phyloP scores from a whole-genome alignment of 1,139 yeast genomes.

The Eremothecium cymbalariae region DNA sequence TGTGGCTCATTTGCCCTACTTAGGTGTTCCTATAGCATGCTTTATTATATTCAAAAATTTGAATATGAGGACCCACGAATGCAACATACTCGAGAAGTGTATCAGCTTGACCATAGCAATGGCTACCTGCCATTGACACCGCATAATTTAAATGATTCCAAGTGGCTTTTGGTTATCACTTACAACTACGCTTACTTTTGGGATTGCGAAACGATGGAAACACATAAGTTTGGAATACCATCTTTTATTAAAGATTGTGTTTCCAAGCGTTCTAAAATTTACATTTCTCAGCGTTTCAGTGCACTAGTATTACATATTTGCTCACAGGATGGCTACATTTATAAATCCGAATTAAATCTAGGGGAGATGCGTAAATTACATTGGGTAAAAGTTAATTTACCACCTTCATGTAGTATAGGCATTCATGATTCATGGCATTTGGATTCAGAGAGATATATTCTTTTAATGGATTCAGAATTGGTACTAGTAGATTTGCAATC shows the following conservation, averaged over 20 bases:
- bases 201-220: neutral
- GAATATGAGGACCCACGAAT: neutral
- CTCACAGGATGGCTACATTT: neutral
- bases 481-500: neutral
- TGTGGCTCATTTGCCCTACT: neutral
- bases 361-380: too few relatives aligned
- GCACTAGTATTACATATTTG: neutral
- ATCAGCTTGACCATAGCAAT: neutral
- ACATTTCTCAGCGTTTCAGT: neutral
- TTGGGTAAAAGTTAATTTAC: too few relatives aligned
- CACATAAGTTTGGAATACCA: constrained; percentile 1
- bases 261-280: neutral
- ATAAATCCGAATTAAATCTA: neutral
- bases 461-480: neutral
- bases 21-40: neutral
- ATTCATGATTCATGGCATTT: neutral
- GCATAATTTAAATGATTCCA: neutral
- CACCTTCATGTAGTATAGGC: too few relatives aligned
- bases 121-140: neutral
- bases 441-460: neutral
- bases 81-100: neutral
- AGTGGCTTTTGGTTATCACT: neutral
- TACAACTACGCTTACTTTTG: neutral
- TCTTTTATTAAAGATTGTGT: neutral
- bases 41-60: neutral